Conservation (phyloP, 139 green algal species). For the Edaphochlamys debaryana region DNA sequence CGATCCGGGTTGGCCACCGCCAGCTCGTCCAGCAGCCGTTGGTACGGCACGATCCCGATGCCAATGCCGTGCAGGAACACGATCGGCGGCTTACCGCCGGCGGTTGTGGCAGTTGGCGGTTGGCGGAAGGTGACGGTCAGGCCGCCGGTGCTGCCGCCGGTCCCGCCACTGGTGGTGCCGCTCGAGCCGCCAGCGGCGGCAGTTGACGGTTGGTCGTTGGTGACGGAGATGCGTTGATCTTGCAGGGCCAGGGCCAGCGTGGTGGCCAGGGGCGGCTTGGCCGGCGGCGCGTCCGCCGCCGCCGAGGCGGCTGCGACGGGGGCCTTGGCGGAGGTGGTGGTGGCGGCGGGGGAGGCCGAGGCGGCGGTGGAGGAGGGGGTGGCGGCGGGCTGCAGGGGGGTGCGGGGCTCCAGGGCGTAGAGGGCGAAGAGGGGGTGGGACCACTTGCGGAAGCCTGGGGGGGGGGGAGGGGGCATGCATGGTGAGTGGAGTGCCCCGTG, state of each 20-base stretch:
- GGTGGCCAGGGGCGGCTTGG: neutral
- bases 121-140: neutral
- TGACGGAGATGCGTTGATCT: too few relatives aligned
- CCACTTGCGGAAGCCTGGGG: constrained; percentile 19
- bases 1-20: neutral
- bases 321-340: neutral
- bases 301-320: neutral
- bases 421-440: constrained; percentile 24
- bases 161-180: neutral
- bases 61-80: constrained; percentile 43
- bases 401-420: neutral
- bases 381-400: neutral
- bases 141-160: neutral
- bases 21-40: constrained; percentile 31
- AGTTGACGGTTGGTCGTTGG: too few relatives aligned
- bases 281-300: neutral
- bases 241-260: too few relatives aligned
- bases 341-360: neutral
- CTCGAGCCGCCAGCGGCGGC: neutral
- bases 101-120: neutral
- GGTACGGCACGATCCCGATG: constrained; percentile 40
- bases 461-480: too few relatives aligned
- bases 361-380: neutral
- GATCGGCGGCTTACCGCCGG: constrained; percentile 11
- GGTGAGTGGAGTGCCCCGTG: too few relatives aligned